Conservation (phyloP, 192 early-diverging fungal genomes). For the Dissophora globulifera region DNA sequence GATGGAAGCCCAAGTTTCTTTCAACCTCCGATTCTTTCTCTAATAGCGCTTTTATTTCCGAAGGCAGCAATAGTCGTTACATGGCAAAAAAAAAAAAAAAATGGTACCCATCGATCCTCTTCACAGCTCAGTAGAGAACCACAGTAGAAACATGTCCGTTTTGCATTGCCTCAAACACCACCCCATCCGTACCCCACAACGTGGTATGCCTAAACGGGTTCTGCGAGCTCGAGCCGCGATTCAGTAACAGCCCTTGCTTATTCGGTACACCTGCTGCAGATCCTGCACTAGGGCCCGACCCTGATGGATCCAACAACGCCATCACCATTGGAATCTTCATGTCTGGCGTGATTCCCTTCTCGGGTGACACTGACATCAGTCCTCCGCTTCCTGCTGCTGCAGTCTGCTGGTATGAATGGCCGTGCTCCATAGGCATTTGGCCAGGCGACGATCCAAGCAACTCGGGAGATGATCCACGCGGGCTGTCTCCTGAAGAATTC, state of each 20-base stretch:
- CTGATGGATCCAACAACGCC: slow-evolving; percentile 20
- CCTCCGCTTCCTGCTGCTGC: slow-evolving; percentile 5
- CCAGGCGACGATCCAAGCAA: slow-evolving; percentile 15
- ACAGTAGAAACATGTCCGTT: slow-evolving; percentile 70
- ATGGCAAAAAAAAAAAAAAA: not conserved
- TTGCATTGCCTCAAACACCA: slow-evolving; percentile 72
- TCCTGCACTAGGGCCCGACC: slow-evolving; percentile 32
- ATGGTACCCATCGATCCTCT: not conserved
- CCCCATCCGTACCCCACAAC: slow-evolving; percentile 70
- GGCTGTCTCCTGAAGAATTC: slow-evolving; percentile 13
- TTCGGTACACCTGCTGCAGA: slow-evolving; percentile 40
- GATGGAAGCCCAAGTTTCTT: too few relatives aligned
- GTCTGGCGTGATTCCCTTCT: slow-evolving; percentile 42
- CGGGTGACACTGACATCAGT: slow-evolving; percentile 11
- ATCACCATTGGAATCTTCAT: slow-evolving; percentile 49
- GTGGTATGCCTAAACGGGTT: slow-evolving; percentile 79
- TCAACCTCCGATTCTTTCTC: too few relatives aligned
- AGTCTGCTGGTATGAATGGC: not conserved
- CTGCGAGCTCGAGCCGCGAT: slow-evolving; percentile 68
- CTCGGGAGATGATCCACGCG: slow-evolving; percentile 20
- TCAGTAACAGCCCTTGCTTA: slow-evolving; percentile 67
- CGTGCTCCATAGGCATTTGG: not conserved
- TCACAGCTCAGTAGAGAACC: slow-evolving; percentile 57
- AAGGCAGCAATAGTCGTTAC: too few relatives aligned
- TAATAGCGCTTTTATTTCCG: too few relatives aligned